These are phyloP conservation scores for Colletotrichum sp. DNA, from an alignment of 2,329 filamentous ascomycete genomes.

Conservation along the genomic window DNA sequence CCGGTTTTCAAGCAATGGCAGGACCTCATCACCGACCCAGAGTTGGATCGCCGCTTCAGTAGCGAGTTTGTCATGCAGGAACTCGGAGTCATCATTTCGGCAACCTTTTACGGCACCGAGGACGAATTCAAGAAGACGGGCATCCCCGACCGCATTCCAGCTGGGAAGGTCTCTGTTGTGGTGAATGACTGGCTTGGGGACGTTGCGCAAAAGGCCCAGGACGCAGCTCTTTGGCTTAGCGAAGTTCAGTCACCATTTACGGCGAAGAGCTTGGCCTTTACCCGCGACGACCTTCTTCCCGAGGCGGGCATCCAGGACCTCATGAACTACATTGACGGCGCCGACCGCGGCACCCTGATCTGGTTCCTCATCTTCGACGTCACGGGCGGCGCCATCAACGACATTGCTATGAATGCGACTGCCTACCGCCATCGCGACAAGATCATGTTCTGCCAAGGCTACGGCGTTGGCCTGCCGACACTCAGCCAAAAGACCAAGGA, in stretches of 20 bases:
- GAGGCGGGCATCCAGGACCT: constrained; percentile 49
- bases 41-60: constrained; percentile 63
- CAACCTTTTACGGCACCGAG: constrained; percentile 65
- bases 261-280: constrained; percentile 62
- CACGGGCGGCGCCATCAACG: constrained; percentile 63
- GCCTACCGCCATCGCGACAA: constrained; percentile 69
- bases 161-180: constrained; percentile 42
- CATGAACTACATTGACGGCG: constrained; percentile 57
- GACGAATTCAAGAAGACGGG: constrained; percentile 58
- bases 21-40: constrained; percentile 55
- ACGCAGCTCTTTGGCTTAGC: constrained; percentile 50
- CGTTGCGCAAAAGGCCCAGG: constrained; percentile 56
- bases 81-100: constrained; percentile 60
- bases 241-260: constrained; percentile 58
- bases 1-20: constrained; percentile 63
- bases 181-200: constrained; percentile 69
- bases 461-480: constrained; percentile 55
- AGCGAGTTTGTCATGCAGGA: constrained; percentile 60
- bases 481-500: constrained; percentile 49
- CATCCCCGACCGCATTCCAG: constrained; percentile 52
- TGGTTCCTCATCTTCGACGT: constrained; percentile 70
- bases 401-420: constrained; percentile 59
- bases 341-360: constrained; percentile 54
- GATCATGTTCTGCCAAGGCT: constrained; percentile 67
- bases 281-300: constrained; percentile 50